phyloP scores from a whole-genome alignment of 805 yeast genomes.

The Novakomyces olei region DNA sequence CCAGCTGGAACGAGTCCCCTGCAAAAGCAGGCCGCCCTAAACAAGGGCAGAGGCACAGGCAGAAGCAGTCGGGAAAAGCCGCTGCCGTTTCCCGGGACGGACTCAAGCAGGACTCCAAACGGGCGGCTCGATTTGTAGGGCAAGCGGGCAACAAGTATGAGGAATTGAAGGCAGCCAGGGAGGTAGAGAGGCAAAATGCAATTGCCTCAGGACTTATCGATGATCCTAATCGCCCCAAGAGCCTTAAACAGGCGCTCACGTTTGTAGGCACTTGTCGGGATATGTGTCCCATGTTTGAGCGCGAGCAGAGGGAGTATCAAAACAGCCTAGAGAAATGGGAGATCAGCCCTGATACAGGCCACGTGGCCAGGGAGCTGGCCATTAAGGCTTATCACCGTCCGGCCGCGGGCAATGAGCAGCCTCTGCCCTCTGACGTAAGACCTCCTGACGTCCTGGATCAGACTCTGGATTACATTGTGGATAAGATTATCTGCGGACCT shows the following conservation, averaged over 20 bases:
- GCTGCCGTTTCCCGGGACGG: too few species aligned
- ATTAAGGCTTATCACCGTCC: constrained; percentile 89
- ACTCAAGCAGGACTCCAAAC: too few species aligned
- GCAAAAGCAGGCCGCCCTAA: too few species aligned
- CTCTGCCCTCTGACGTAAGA: constrained; percentile 89
- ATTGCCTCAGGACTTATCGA: constrained; percentile 67
- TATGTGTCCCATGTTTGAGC: constrained; percentile 89
- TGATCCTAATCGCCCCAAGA: constrained; percentile 59
- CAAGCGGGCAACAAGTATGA: constrained; percentile 2
- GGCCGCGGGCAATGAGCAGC: constrained; percentile 96
- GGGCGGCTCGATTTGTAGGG: too few species aligned
- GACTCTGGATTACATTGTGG: constrained; percentile 52
- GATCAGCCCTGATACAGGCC: constrained; percentile 36
- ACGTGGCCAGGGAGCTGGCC: constrained; percentile 38
- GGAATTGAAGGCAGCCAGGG: constrained; percentile 49
- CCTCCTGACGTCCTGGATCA: constrained; percentile 53
- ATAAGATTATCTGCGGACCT: constrained; percentile 26
- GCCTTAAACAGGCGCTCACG: constrained; percentile 65
- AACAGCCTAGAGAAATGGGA: constrained; percentile 68
- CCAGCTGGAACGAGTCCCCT: too few species aligned
- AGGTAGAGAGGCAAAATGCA: constrained; percentile 54
- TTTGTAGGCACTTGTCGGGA: constrained; percentile 77
- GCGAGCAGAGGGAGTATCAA: constrained; percentile 69
- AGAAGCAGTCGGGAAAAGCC: too few species aligned
- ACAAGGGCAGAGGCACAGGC: too few species aligned